Percentiles rank a stretch among this genome's conserved stretches.
These are phyloP conservation scores for Termitomyces sp. DNA, from an alignment of 768 basidiomycete species.

Conservation along the genomic window DNA sequence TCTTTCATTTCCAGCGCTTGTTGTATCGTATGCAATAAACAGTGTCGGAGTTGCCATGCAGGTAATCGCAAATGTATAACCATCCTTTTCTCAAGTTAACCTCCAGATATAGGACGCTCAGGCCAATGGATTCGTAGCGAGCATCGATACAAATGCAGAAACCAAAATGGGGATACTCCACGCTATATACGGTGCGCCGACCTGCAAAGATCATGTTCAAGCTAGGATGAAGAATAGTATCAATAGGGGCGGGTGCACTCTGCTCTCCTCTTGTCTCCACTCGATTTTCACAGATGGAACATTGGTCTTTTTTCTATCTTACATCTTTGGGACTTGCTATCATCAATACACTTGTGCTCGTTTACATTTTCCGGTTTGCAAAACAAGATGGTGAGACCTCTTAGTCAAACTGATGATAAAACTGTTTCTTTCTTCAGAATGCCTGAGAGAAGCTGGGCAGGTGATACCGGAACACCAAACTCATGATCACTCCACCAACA, in stretches of 20 bases:
- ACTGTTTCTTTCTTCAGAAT: slow-evolving; percentile 28
- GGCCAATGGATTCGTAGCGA: slow-evolving; percentile 65
- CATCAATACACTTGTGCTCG: slow-evolving; percentile 46
- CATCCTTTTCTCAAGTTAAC: background rate
- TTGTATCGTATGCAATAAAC: slow-evolving; percentile 27
- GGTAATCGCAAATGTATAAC: slow-evolving; percentile 14
- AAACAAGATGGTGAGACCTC: slow-evolving; percentile 55
- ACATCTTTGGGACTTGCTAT: slow-evolving; percentile 60
- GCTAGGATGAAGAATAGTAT: background rate
- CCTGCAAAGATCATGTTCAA: background rate
- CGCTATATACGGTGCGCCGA: slow-evolving; percentile 49
- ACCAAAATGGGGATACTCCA: slow-evolving; percentile 67
- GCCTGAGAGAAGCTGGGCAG: slow-evolving; percentile 45
- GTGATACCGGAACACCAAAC: slow-evolving; percentile 24
- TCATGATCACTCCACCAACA: background rate
- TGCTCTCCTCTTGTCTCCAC: slow-evolving; percentile 73
- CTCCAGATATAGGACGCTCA: slow-evolving; percentile 51
- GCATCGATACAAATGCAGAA: slow-evolving; percentile 45
- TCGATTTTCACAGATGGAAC: slow-evolving; percentile 59
- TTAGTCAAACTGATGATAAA: too few relatives aligned
- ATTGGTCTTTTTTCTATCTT: slow-evolving; percentile 80
- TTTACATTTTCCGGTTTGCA: slow-evolving; percentile 59
- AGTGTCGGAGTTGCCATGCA: slow-evolving; percentile 26
- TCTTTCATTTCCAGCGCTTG: slow-evolving; percentile 50
- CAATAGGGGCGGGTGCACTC: slow-evolving; percentile 58